A percentile compares a stretch with the other conserved stretches of the same genome.
These are phyloP conservation scores for Penicillium psychrosexuale DNA, from an alignment of 2,329 filamentous ascomycete genomes.

Conservation along the genomic window DNA sequence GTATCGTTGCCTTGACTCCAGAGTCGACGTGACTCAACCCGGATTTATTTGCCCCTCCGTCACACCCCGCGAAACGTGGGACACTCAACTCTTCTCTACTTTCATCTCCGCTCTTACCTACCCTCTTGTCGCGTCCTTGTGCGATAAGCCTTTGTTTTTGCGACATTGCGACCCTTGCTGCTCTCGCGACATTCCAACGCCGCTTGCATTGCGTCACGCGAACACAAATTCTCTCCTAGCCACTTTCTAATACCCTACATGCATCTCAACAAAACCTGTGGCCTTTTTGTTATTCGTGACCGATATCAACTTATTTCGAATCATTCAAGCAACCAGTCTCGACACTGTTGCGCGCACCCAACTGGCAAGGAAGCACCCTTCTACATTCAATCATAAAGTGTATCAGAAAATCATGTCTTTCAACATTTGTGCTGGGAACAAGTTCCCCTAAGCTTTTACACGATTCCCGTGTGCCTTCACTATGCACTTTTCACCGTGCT, in stretches of 20 bases:
- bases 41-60: conserved; percentile 10
- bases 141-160: not conserved
- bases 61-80: conserved; percentile 24
- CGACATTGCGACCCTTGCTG: not conserved
- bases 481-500: conserved; percentile 30
- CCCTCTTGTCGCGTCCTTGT: not conserved
- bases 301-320: not conserved
- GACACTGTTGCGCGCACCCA: not conserved
- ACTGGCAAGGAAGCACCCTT: conserved; percentile 3
- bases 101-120: not conserved
- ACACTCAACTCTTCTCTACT: conserved; percentile 13
- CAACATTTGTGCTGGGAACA: conserved; percentile 23
- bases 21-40: conserved; percentile 22
- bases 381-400: conserved; percentile 4
- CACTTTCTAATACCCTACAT: conserved; percentile 3
- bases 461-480: conserved; percentile 25
- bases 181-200: conserved; percentile 16
- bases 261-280: conserved; percentile 1
- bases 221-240: conserved; percentile 1
- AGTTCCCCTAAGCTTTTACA: conserved; percentile 28
- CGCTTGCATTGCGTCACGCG: conserved; percentile 20
- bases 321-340: not conserved
- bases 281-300: not conserved
- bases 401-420: conserved; percentile 25
- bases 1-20: not conserved